These are phyloP conservation scores for Lanmaoa rubissima DNA, from an alignment of 768 basidiomycete species.

Conservation along the genomic window DNA sequence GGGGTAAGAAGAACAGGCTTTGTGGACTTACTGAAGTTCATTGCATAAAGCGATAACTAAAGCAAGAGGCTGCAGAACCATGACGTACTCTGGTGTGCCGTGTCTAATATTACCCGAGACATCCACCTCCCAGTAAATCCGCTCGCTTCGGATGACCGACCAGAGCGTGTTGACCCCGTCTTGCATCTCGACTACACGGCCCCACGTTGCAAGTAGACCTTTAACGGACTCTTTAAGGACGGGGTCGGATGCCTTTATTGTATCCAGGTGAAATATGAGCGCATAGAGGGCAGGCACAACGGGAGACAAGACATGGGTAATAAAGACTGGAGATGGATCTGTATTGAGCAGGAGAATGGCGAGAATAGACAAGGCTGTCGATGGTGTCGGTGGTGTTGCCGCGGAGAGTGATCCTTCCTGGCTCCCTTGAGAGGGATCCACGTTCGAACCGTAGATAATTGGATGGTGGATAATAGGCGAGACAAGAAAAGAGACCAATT, in stretches of 20 bases:
- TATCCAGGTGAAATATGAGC: conserved; percentile 53
- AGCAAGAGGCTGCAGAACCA: not conserved
- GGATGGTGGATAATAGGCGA: conserved; percentile 54
- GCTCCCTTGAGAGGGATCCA: not conserved
- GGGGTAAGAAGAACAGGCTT: conserved; percentile 51
- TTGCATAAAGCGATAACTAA: not conserved
- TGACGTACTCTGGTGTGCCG: conserved; percentile 41
- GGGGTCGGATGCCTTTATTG: conserved; percentile 61
- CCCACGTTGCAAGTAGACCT: conserved; percentile 73
- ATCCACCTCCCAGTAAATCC: conserved; percentile 55
- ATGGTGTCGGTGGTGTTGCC: conserved; percentile 25
- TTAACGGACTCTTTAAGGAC: conserved; percentile 54
- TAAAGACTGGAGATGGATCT: conserved; percentile 72
- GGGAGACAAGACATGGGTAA: conserved; percentile 64
- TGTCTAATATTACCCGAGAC: conserved; percentile 50
- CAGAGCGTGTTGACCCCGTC: conserved; percentile 59
- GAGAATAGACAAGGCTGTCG: conserved; percentile 48
- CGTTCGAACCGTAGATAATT: conserved; percentile 32
- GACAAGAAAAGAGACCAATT: conserved; percentile 32
- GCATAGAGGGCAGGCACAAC: conserved; percentile 67
- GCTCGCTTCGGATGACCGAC: conserved; percentile 52
- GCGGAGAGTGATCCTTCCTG: not conserved
- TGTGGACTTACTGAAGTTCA: conserved; percentile 19
- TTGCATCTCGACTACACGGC: conserved; percentile 51
- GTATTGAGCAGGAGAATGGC: conserved; percentile 64